Conservation (phyloP, 805 yeast genomes). For the Yarrowia divulgata region DNA sequence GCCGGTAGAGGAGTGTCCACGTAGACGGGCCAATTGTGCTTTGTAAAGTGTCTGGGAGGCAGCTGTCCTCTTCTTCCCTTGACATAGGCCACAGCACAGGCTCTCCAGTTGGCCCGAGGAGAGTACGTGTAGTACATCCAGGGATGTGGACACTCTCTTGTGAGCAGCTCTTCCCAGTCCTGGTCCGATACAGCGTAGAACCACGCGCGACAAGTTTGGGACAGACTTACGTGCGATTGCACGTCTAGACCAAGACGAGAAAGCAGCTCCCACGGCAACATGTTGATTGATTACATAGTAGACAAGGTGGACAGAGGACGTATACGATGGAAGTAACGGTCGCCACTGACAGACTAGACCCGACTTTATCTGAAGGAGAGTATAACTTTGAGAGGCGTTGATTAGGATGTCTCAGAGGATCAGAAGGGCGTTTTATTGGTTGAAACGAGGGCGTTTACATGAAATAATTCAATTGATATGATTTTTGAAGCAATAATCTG, state of each 20-base stretch:
- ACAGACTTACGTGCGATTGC: neutral
- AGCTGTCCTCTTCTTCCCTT: neutral
- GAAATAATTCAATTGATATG: no score
- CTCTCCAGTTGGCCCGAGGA: slow-evolving; percentile 6
- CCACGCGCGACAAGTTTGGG: slow-evolving; percentile 4
- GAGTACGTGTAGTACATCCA: neutral
- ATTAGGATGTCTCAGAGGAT: neutral
- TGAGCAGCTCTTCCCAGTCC: slow-evolving; percentile 6
- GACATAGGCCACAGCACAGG: neutral
- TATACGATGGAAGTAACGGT: neutral
- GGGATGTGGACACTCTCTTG: neutral
- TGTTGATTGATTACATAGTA: neutral
- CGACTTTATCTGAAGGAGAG: neutral
- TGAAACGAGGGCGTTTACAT: neutral
- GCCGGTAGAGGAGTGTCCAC: neutral
- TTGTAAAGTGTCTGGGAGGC: neutral
- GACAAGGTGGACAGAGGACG: no score
- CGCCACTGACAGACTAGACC: slow-evolving; percentile 5
- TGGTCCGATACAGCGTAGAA: slow-evolving; percentile 1
- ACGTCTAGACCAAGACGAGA: slow-evolving; percentile 10
- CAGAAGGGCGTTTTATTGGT: neutral
- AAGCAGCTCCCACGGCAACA: slow-evolving; percentile 16
- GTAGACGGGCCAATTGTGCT: neutral
- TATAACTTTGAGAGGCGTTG: neutral
- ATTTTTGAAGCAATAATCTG: no score